Evolutionary conservation across 192 early-diverging fungal genomes (phyloP).

Genomic region (Ambispora gerdemannii): DNA sequence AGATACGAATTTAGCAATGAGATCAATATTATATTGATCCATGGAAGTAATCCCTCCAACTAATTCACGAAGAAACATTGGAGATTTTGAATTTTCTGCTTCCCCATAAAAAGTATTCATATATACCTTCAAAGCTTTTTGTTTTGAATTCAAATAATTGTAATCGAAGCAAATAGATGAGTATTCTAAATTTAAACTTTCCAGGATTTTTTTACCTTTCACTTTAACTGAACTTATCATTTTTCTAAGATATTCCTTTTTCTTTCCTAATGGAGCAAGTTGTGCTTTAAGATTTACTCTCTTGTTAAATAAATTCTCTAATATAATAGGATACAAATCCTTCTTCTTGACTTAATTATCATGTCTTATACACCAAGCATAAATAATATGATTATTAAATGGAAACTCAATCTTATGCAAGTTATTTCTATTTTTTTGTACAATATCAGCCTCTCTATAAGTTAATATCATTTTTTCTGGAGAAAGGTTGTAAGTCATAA

Average conservation of each 20-base stretch:
- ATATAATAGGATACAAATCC: slow-evolving; percentile 12
- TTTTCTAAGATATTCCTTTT: slow-evolving; percentile 2
- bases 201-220: neutral
- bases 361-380: slow-evolving; percentile 10
- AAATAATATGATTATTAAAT: neutral
- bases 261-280: neutral
- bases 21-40: neutral
- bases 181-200: neutral
- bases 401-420: slow-evolving; percentile 18
- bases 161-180: neutral
- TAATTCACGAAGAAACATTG: neutral
- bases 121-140: slow-evolving; percentile 8
- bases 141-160: slow-evolving; percentile 1
- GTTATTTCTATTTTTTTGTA: neutral
- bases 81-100: neutral
- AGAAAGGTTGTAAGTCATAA: slow-evolving; percentile 19
- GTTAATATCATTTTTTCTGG: slow-evolving; percentile 18
- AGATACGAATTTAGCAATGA: neutral
- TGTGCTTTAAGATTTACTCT: neutral
- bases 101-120: slow-evolving; percentile 21
- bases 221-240: neutral
- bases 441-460: neutral
- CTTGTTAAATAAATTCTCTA: slow-evolving; percentile 2
- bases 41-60: neutral
- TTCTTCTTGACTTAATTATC: slow-evolving; percentile 3